Conservation (phyloP, 177 flowering plant genomes). For the Vitis hybrid region DNA sequence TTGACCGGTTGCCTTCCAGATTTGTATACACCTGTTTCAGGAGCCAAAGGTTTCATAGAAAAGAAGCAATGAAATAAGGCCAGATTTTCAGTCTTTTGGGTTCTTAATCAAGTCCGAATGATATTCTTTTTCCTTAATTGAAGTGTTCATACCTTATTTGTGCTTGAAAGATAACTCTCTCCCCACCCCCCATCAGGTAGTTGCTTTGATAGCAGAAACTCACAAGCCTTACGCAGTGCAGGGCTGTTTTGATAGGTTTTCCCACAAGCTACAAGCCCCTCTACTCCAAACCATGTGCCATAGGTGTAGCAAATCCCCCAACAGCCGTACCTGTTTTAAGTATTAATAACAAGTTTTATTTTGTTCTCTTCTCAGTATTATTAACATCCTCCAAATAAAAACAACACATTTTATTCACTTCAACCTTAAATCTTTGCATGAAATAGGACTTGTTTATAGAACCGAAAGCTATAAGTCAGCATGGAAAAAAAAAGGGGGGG, state of each 20-base stretch:
- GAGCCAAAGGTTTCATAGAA: not conserved
- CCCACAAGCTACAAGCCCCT: conserved; percentile 36
- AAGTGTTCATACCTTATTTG: conserved; percentile 24
- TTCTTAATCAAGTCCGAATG: too few relatives aligned
- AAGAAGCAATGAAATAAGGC: too few relatives aligned
- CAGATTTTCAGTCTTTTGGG: too few relatives aligned
- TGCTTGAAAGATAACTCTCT: conserved; percentile 47
- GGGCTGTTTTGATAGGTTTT: conserved; percentile 26
- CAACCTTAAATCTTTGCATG: too few relatives aligned
- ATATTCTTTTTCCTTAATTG: too few relatives aligned
- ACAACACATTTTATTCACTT: too few relatives aligned
- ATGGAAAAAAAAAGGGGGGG: too few relatives aligned
- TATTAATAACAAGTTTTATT: not conserved
- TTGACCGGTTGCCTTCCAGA: conserved; percentile 31
- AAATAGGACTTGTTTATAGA: too few relatives aligned
- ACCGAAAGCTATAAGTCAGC: too few relatives aligned
- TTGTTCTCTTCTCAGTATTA: too few relatives aligned
- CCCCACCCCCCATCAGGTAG: conserved; percentile 47
- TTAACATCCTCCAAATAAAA: too few relatives aligned
- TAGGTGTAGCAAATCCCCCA: conserved; percentile 49
- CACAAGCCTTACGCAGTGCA: conserved; percentile 28
- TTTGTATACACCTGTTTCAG: conserved; percentile 34
- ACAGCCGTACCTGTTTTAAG: conserved; percentile 30
- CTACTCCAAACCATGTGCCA: conserved; percentile 40
- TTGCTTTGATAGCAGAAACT: conserved; percentile 38